A percentile compares a stretch with the other conserved stretches of the same genome.
Evolutionary conservation across 192 early-diverging fungal genomes (phyloP).

Genomic region (Entomortierella beljakovae): DNA sequence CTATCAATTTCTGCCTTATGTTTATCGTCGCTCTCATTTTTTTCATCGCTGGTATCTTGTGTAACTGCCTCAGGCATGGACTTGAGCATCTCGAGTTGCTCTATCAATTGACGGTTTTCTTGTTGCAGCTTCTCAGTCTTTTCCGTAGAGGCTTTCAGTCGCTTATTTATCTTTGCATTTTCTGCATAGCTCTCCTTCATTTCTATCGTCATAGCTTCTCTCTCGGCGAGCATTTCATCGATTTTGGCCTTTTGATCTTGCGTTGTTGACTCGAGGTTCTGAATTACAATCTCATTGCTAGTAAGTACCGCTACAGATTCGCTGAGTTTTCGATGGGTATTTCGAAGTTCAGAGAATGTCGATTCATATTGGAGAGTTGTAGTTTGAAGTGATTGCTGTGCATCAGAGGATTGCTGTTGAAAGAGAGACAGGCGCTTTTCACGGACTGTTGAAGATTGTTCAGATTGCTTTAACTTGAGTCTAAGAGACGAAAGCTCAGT

Average conservation of each 20-base stretch:
- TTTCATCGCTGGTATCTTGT: neutral
- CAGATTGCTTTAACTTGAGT: constrained; percentile 22
- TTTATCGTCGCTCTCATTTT: constrained; percentile 11
- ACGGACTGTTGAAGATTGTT: constrained; percentile 16
- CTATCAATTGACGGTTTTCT: constrained; percentile 42
- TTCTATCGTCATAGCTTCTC: constrained; percentile 24
- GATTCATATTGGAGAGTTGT: constrained; percentile 23
- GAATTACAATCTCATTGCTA: constrained; percentile 2
- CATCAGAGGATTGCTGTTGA: constrained; percentile 28
- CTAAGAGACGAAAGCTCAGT: constrained; percentile 26
- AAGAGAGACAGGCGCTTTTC: constrained; percentile 45
- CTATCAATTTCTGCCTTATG: constrained; percentile 23
- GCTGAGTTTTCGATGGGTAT: constrained; percentile 13
- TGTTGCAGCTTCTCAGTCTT: constrained; percentile 39
- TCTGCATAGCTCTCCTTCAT: constrained; percentile 34
- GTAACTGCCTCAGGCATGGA: constrained; percentile 8
- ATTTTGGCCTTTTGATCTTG: constrained; percentile 24
- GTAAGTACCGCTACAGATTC: neutral
- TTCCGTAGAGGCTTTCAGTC: constrained; percentile 16
- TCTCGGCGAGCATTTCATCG: constrained; percentile 18
- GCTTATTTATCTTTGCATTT: constrained; percentile 18
- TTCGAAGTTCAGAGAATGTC: constrained; percentile 9
- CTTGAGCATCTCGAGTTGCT: constrained; percentile 19
- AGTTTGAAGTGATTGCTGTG: constrained; percentile 23
- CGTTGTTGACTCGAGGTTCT: constrained; percentile 6